A percentile compares a stretch with the other conserved stretches of the same genome.
These are phyloP conservation scores for Dactylellina drechsleri DNA, from an alignment of 2,329 filamentous ascomycete species.

Conservation along the genomic window DNA sequence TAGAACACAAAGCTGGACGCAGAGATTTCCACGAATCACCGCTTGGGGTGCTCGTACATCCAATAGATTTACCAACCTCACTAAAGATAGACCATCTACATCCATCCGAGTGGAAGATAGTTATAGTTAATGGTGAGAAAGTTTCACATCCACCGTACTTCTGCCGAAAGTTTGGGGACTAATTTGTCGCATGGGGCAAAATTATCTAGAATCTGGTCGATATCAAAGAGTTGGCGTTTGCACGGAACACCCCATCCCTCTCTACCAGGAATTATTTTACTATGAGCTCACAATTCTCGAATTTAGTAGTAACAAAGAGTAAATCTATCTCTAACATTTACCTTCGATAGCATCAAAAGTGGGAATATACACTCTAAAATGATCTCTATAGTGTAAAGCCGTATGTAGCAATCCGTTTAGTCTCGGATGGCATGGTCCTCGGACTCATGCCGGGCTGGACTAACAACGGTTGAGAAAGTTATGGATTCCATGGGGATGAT, in stretches of 20 bases:
- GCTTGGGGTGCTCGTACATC: conserved; percentile 10
- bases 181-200: not conserved
- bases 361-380: no score
- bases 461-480: not conserved
- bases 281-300: conserved; percentile 24
- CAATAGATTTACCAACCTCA: not conserved
- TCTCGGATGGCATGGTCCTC: not conserved
- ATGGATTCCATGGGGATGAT: conserved; percentile 14
- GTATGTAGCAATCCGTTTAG: conserved; percentile 1
- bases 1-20: not conserved
- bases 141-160: no score
- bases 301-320: not conserved
- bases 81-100: not conserved
- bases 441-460: not conserved
- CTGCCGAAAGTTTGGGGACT: no score
- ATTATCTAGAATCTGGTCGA: not conserved
- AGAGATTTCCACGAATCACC: conserved; percentile 1
- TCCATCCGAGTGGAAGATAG: not conserved
- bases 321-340: not conserved
- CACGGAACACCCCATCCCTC: conserved; percentile 8
- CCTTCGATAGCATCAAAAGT: not conserved
- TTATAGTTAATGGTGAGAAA: not conserved
- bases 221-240: not conserved
- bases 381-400: no score
- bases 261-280: conserved; percentile 22